Base-by-base conservation (phyloP, 2,329 filamentous ascomycete species). In the Phoma sp. region DNA sequence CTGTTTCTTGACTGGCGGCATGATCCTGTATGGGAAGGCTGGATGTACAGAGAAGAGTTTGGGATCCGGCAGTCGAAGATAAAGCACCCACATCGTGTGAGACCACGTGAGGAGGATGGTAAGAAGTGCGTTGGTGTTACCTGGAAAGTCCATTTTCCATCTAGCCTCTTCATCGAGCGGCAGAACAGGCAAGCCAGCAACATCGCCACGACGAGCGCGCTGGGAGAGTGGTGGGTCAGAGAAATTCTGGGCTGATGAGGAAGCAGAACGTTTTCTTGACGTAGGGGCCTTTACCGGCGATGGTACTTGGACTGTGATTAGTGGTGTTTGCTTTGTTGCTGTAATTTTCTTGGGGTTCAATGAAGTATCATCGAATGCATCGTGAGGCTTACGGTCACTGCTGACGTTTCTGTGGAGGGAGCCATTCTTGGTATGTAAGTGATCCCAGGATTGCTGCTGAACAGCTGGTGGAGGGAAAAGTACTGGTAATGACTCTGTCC, bases 31-130 rank as follows among this genome's bases (percentile, higher is more conserved):
- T 7, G 63, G 57, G n/a, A 68, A 68, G 1, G 56, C 51, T 11
- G 57, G 34, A 33, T 68, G 60, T 15, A 53, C 29, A 1, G 57
- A 36, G 28, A 69, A 60, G 17, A 55, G 26, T 25, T 56, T 38
- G 1, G 49, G 43, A 18, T 60, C 42, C 1, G 51, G 54, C n/a
- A 57, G 29, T 20, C 32, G 45, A 10, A 32, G 17, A 36, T 57
- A 52, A n/a, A 64, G 40, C 5, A 33, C 42, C 30, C 47, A 50
- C 46, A 66, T 62, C 7, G 47, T 47, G n/a, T 45, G 25, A 9
- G 61, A 62, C 67, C 66, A 70, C 5, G 47, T 62, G 1, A 65
- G 46, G 2, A 68, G 54, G 21, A 52, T 60, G 1, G 59, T 53
- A 6, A 59, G 26, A 6, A 70, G 57, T 3, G 43, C 56, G 9